These are phyloP conservation scores for Trametes meyenii DNA, from an alignment of 768 basidiomycete genomes.

Conservation along the genomic window DNA sequence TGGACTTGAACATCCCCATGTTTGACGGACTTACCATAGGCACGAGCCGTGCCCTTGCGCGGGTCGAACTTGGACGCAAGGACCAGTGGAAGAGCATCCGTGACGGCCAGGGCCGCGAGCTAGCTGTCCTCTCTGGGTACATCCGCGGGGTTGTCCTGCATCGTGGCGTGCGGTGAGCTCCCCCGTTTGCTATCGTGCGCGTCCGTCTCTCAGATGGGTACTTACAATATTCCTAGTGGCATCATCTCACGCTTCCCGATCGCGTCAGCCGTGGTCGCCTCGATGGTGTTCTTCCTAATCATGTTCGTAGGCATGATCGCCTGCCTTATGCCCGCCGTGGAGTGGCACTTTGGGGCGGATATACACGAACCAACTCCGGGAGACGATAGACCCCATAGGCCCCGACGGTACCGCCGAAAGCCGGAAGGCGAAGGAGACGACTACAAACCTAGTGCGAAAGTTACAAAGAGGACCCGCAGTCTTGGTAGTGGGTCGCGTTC, in stretches of 20 bases:
- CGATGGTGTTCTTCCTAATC: constrained; percentile 39
- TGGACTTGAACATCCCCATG: constrained; percentile 58
- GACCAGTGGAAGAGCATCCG: constrained; percentile 77
- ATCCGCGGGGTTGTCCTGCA: constrained; percentile 65
- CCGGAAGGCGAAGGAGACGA: constrained; percentile 15
- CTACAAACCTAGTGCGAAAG: neutral
- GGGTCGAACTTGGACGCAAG: constrained; percentile 70
- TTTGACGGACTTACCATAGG: constrained; percentile 55
- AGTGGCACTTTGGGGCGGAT: constrained; percentile 31
- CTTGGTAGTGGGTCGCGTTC: neutral
- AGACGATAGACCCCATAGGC: constrained; percentile 19
- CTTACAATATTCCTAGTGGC: constrained; percentile 47
- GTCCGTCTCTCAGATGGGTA: neutral
- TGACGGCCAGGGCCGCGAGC: constrained; percentile 69
- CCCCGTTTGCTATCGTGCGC: neutral
- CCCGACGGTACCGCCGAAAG: constrained; percentile 18
- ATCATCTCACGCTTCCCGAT: constrained; percentile 72
- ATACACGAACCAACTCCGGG: constrained; percentile 10
- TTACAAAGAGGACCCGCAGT: constrained; percentile 4
- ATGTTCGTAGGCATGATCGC: constrained; percentile 36
- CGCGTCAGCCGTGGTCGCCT: constrained; percentile 48
- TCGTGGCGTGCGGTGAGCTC: constrained; percentile 67
- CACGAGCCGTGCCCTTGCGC: constrained; percentile 53
- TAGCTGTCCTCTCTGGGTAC: constrained; percentile 65
- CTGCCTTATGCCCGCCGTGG: constrained; percentile 37